Evolutionary conservation across 164 flowering plant species (phyloP).

Genomic region (Nelumbo lutea): DNA sequence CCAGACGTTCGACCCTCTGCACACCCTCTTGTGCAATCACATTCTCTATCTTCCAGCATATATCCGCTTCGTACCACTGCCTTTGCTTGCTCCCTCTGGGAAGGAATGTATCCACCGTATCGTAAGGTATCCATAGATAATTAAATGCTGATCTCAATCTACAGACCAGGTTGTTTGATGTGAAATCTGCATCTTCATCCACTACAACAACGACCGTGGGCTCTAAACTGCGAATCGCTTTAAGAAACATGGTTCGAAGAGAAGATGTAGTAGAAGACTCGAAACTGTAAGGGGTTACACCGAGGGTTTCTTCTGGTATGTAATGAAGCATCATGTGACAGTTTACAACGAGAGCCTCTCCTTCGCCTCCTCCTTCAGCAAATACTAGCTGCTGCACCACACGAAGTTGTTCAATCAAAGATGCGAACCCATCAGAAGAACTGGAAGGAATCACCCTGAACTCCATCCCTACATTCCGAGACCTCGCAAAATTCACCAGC

Average conservation of each 20-base stretch:
- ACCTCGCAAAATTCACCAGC: constrained; percentile 70
- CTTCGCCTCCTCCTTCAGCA: constrained; percentile 9
- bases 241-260: constrained; percentile 44
- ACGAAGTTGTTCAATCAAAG: constrained; percentile 57
- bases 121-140: constrained; percentile 86
- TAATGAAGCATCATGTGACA: constrained; percentile 85
- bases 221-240: constrained; percentile 50
- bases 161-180: constrained; percentile 51
- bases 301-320: constrained; percentile 63
- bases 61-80: constrained; percentile 77
- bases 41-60: constrained; percentile 86
- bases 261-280: constrained; percentile 26
- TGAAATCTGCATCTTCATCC: constrained; percentile 89
- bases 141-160: constrained; percentile 78
- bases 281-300: constrained; percentile 12
- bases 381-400: constrained; percentile 29
- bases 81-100: constrained; percentile 67
- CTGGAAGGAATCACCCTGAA: constrained; percentile 58
- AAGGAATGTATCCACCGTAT: constrained; percentile 70
- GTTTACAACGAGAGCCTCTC: constrained; percentile 70
- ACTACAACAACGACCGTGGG: constrained; percentile 69
- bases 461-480: constrained; percentile 57
- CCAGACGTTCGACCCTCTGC: constrained; percentile 69
- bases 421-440: constrained; percentile 59
- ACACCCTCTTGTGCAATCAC: constrained; percentile 70